Conservation (phyloP, 2,329 filamentous ascomycete genomes). For the Neocatenulostroma microsporum region DNA sequence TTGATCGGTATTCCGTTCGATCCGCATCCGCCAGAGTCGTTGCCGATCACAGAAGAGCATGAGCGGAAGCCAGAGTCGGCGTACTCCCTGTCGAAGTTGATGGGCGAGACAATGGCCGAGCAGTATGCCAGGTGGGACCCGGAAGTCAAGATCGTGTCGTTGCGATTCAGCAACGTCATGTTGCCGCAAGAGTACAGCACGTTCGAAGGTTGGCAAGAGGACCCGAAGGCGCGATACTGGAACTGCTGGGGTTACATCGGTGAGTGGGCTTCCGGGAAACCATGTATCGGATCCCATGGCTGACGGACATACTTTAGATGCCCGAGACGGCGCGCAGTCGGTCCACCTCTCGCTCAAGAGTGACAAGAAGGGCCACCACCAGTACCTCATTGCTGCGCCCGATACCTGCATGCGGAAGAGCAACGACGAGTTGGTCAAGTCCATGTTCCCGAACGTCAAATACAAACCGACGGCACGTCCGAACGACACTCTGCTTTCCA, state of each 20-base stretch:
- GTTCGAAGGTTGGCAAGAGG: slow-evolving; percentile 17
- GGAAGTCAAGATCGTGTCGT: slow-evolving; percentile 15
- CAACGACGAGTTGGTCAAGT: slow-evolving; percentile 19
- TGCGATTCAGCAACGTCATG: slow-evolving; percentile 21
- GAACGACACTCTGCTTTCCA: slow-evolving; percentile 17
- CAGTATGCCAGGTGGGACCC: slow-evolving; percentile 19
- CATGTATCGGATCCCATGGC: neutral
- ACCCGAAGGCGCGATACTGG: slow-evolving; percentile 18
- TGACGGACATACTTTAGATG: slow-evolving; percentile 5
- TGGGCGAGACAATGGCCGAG: slow-evolving; percentile 19
- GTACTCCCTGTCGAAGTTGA: slow-evolving; percentile 17
- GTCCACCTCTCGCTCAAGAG: slow-evolving; percentile 15
- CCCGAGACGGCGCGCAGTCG: slow-evolving; percentile 17
- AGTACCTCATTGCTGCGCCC: slow-evolving; percentile 17
- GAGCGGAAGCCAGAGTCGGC: slow-evolving; percentile 17
- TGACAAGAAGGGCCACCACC: slow-evolving; percentile 15
- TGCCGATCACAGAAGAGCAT: slow-evolving; percentile 19
- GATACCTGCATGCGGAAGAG: slow-evolving; percentile 19
- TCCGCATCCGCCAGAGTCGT: slow-evolving; percentile 12
- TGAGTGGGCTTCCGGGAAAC: neutral
- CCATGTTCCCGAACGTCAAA: slow-evolving; percentile 16
- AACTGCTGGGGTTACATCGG: slow-evolving; percentile 21
- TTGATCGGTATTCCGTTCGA: slow-evolving; percentile 21
- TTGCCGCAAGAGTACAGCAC: slow-evolving; percentile 17
- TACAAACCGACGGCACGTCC: slow-evolving; percentile 12